phyloP scores from a whole-genome alignment of 2,329 filamentous ascomycete species.

The Pseudogymnoascus sp. region DNA sequence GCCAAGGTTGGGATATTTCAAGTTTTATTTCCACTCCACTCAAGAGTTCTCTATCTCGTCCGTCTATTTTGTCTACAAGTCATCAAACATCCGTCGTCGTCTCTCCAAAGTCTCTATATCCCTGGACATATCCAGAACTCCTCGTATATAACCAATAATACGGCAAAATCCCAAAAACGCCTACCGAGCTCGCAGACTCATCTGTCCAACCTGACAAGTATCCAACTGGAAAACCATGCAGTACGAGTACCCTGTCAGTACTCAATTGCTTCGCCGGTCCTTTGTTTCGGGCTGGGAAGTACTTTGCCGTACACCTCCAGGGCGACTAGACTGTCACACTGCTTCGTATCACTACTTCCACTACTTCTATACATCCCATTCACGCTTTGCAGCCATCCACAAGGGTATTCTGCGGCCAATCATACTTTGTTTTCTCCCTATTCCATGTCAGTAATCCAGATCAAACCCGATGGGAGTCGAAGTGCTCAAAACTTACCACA shows the following conservation, averaged over 20 bases:
- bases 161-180: background rate
- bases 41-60: background rate
- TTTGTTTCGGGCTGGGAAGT: background rate
- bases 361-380: background rate
- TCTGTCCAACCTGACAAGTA: background rate
- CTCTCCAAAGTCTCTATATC: background rate
- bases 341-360: background rate
- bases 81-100: background rate
- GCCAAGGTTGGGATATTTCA: background rate
- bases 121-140: background rate
- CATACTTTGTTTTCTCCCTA: constrained; percentile 42
- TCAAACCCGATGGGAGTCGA: background rate
- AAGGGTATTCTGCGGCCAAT: constrained; percentile 53
- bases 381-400: constrained; percentile 43
- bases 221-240: background rate
- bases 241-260: background rate
- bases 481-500: constrained; percentile 42
- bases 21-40: background rate
- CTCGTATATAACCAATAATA: background rate
- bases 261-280: background rate
- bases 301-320: background rate
- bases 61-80: background rate
- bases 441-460: constrained; percentile 18
- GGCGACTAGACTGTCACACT: background rate
- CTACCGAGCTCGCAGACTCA: background rate